These are phyloP conservation scores for Teratosphaeriaceae sp. DNA, from an alignment of 2,329 filamentous ascomycete genomes.

Conservation along the genomic window DNA sequence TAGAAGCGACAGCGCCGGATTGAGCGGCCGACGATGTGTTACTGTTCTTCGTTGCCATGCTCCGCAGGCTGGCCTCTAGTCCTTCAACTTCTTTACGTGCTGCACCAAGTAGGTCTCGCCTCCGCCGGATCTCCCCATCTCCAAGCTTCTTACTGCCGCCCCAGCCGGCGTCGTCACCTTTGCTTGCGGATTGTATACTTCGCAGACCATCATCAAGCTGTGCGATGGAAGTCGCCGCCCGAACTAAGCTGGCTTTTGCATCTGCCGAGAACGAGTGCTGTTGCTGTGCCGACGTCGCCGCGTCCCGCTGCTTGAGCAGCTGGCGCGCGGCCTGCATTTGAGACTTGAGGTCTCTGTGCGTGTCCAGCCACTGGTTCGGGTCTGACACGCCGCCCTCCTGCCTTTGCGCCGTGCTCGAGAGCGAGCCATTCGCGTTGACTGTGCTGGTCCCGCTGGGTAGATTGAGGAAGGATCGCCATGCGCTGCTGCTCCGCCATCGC, in stretches of 20 bases:
- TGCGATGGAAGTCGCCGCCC: constrained; percentile 57
- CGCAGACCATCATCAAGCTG: constrained; percentile 60
- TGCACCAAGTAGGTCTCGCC: constrained; percentile 62
- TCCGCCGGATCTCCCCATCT: constrained; percentile 65
- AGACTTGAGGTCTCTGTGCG: constrained; percentile 66
- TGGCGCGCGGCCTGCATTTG: constrained; percentile 61
- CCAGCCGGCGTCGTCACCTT: constrained; percentile 31
- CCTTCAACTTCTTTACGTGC: constrained; percentile 69
- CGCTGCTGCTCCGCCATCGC: constrained; percentile 65
- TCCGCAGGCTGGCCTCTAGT: constrained; percentile 65
- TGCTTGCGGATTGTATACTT: constrained; percentile 28
- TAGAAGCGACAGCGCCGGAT: constrained; percentile 28
- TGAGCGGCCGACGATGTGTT: constrained; percentile 13
- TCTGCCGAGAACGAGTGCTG: constrained; percentile 57
- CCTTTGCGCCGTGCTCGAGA: constrained; percentile 30
- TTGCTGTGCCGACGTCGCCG: constrained; percentile 49
- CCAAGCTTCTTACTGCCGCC: constrained; percentile 49
- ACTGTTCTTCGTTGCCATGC: constrained; percentile 47
- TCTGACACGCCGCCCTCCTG: constrained; percentile 26
- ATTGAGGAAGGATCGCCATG: constrained; percentile 68
- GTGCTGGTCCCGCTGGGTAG: constrained; percentile 48
- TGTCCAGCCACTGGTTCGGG: constrained; percentile 65
- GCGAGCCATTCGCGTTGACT: constrained; percentile 27
- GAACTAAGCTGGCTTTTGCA: constrained; percentile 68
- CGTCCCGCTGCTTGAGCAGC: constrained; percentile 62